These are phyloP conservation scores for Saccharomyces pastorianus DNA, from an alignment of 1,139 yeast genomes.

Conservation along the genomic window DNA sequence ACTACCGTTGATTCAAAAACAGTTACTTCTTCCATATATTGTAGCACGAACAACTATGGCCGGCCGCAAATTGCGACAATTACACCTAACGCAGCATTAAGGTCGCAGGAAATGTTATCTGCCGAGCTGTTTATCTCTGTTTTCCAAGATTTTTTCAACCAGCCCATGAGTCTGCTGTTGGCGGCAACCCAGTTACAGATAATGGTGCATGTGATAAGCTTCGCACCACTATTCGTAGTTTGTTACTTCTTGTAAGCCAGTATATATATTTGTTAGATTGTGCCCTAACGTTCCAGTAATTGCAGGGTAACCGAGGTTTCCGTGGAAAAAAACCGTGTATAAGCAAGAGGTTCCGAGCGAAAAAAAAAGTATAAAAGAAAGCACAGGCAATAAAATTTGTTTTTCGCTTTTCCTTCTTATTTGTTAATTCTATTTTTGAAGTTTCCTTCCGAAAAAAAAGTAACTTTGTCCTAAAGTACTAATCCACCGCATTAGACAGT, in stretches of 20 bases:
- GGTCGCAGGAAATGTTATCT: background rate
- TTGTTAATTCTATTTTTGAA: constrained; percentile 2
- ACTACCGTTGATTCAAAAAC: background rate
- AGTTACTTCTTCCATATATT: background rate
- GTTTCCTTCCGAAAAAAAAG: constrained; percentile 9
- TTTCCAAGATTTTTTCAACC: background rate
- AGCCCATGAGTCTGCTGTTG: background rate
- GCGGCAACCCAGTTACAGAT: background rate
- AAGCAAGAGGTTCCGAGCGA: background rate
- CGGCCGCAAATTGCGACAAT: background rate
- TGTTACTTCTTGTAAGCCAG: background rate
- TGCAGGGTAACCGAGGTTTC: background rate
- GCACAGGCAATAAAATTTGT: background rate
- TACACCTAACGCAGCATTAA: background rate
- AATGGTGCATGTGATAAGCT: background rate
- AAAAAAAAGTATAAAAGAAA: background rate
- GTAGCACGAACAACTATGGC: background rate
- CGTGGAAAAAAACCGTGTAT: background rate
- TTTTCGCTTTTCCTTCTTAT: no score
- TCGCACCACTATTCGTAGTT: background rate
- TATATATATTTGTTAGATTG: background rate
- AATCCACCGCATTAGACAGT: constrained; percentile 40
- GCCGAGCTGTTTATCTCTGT: background rate
- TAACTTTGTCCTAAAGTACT: constrained; percentile 36
- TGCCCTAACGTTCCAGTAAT: background rate